Evolutionary conservation across 352 stramenopile genomes (phyloP), one percentile per base, ranked within the genome.

Genomic region (Pythium folliculosum): DNA sequence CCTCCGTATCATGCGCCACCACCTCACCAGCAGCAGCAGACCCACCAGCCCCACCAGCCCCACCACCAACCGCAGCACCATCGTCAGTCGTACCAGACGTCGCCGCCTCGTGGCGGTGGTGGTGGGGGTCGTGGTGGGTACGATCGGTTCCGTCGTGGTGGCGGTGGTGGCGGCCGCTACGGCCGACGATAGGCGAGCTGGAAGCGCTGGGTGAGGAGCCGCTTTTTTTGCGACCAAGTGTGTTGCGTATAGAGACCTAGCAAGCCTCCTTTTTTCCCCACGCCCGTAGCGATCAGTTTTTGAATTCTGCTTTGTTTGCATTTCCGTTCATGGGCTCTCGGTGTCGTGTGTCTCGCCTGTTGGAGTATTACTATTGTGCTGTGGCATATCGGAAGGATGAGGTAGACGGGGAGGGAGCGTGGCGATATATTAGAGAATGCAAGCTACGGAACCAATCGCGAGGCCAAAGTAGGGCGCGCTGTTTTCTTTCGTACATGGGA

Each of bases 141-240:
- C 40, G 67, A 68, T 61, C 65, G 73, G 13, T 76, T 66, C 56
- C 62, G 57, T 30, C 60, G 73, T 25, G 59, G 63, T 48, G 68
- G 71, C 35, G 68, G 59, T 44, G 71, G 71, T 30, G 72, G 73
- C 2, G 70, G 66, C 27, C 70, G 73, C 27, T 77, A 70, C 14
- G 70, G 70, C 3, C 70, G 70, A 17, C 45, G 64, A 53, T 66
- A 60, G 25, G 12, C 22, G 45, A 25, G 12, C 21, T 43, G 35
- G 21, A 22, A 16, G 38, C n/a, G 25, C 5, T 2, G 8, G 23
- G 7, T 37, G 38, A n/a, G 38, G n/a, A 44, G 23, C 25, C 12
- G 27, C 25, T 21, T 37, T 32, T 57, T 32, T 40, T 44, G 43
- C 30, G 22, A 66, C 25, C 22, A 10, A 12, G 16, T 9, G 55